These are phyloP conservation scores for Phylloporus rhodoxanthus DNA, from an alignment of 768 basidiomycete species.

Conservation along the genomic window DNA sequence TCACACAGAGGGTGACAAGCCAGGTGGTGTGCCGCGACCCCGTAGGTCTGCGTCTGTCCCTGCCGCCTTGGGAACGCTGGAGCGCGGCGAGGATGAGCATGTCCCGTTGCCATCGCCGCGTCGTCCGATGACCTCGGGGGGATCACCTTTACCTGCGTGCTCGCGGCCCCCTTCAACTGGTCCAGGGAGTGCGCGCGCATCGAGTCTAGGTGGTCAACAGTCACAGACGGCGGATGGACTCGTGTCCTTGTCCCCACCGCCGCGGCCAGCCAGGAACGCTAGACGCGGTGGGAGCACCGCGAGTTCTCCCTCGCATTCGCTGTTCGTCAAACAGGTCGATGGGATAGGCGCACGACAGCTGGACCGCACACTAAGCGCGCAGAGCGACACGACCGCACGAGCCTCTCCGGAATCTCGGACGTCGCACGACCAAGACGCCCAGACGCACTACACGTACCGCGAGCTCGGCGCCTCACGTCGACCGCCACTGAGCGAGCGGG, in stretches of 20 bases:
- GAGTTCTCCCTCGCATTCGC: constrained; percentile 5
- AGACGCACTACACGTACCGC: constrained; percentile 42
- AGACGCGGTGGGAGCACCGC: constrained; percentile 13
- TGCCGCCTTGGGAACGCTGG: constrained; percentile 1
- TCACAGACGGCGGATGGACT: constrained; percentile 17
- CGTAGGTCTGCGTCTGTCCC: constrained; percentile 20
- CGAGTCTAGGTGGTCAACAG: background rate
- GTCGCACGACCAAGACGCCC: constrained; percentile 11
- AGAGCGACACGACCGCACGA: constrained; percentile 30
- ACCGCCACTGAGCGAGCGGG: constrained; percentile 50
- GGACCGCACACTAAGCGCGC: constrained; percentile 21
- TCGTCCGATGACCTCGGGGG: constrained; percentile 9
- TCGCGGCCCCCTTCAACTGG: constrained; percentile 41
- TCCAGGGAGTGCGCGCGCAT: constrained; percentile 33
- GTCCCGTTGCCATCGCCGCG: constrained; percentile 9
- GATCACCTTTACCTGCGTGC: constrained; percentile 27
- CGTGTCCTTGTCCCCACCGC: constrained; percentile 26
- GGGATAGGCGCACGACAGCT: constrained; percentile 8
- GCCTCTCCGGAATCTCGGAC: constrained; percentile 3
- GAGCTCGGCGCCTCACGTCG: constrained; percentile 36
- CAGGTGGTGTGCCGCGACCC: background rate
- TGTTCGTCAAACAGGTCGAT: constrained; percentile 3
- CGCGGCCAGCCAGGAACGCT: constrained; percentile 13
- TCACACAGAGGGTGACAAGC: constrained; percentile 6
- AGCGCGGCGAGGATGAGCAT: constrained; percentile 1